Evolutionary conservation across 208 protist genomes (phyloP), one percentile per base, ranked within the genome.

Genomic region (Phytomonas francai): DNA sequence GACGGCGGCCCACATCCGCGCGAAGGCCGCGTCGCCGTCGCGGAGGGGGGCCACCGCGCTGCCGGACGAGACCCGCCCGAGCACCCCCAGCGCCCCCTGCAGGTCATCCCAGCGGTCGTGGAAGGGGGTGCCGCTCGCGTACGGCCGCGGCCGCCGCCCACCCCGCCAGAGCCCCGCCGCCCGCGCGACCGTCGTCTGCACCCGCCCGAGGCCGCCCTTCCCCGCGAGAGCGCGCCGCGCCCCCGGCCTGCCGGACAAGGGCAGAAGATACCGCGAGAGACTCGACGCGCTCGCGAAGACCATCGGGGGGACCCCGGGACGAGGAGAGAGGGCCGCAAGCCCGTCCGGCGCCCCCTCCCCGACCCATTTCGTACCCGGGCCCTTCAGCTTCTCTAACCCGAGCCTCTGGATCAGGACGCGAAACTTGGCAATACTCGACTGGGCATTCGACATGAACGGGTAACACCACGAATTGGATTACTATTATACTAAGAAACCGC

Each of bases 1-100:
- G 9, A 97, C 74, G n/a, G 78, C 88, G n/a, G 69, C 56, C 92
- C 93, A 97, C 84, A 96, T 95, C 7, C 65, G 31, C 59, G 78
- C 61, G 64, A 94, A 97, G n/a, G 87, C 87, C 28, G 81, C 78
- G 0, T 59, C 91, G 67, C 88, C 91, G 71, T 97, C 80, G 36
- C 76, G 71, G 67, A 87, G 95, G 0, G 82, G 80, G 12, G 75
- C 63, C 2, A 95, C 87, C 0, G 27, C 72, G 70, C 91, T 95
- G 36, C 84, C 84, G 6, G 65, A 73, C 27, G 87, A 93, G 0
- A 79, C 76, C 29, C 79, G 67, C 25, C 90, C 90, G 12, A 95
- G 79, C 7, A 88, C 71, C 7, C 67, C 72, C n/a, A 95, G 73
- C 49, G 74, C 74, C 16, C 70, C 31, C 31, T 76, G 69, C 59